Evolutionary conservation across 1,284 basidiomycete species (phyloP).

Genomic region (Rhodotorula sp.): DNA sequence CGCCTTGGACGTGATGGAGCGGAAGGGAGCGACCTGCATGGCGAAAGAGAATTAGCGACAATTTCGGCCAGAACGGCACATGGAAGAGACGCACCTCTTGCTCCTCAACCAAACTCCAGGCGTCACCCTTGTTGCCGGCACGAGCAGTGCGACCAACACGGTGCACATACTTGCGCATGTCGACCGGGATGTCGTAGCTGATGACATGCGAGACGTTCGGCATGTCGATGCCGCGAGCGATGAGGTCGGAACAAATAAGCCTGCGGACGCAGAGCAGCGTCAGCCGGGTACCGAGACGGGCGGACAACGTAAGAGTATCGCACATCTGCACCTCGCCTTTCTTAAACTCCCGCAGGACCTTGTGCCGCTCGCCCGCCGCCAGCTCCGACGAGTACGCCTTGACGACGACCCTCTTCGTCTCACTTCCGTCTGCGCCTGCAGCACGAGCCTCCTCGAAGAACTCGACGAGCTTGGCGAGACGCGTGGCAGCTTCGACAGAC

Average conservation of each 20-base stretch:
- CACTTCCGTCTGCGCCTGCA: slow-evolving; percentile 30
- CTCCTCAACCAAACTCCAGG: slow-evolving; percentile 93
- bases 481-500: slow-evolving; percentile 81
- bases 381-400: slow-evolving; percentile 86
- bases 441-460: slow-evolving; percentile 61
- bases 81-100: slow-evolving; percentile 67
- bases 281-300: background rate
- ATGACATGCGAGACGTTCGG: slow-evolving; percentile 86
- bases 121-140: slow-evolving; percentile 78
- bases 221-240: slow-evolving; percentile 95
- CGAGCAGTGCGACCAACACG: slow-evolving; percentile 91
- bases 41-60: background rate
- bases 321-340: slow-evolving; percentile 78
- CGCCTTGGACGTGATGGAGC: slow-evolving; percentile 72
- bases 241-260: slow-evolving; percentile 89
- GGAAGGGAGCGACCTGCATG: slow-evolving; percentile 77
- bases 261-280: slow-evolving; percentile 51
- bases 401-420: slow-evolving; percentile 53
- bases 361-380: slow-evolving; percentile 66
- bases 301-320: slow-evolving; percentile 41
- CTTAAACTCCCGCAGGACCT: slow-evolving; percentile 76
- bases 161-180: slow-evolving; percentile 96
- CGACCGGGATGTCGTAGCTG: slow-evolving; percentile 91
- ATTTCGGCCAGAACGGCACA: too few relatives aligned
- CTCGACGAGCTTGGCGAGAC: slow-evolving; percentile 77